Conservation (phyloP, 176 grass and related monocot genomes). For the Musa beccarii region DNA sequence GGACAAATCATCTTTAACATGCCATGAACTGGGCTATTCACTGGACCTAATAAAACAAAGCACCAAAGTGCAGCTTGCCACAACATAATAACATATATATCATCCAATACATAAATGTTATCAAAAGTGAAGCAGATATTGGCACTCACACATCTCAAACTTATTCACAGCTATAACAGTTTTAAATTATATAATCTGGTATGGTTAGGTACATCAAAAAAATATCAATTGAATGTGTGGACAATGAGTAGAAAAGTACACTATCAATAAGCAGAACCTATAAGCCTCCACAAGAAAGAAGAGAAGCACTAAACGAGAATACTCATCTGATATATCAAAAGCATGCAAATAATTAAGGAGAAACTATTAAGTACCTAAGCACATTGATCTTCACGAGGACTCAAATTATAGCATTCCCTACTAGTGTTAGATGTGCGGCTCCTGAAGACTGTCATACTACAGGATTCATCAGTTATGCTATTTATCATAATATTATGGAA, state of each 20-base stretch:
- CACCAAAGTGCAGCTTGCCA: background rate
- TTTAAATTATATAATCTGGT: background rate
- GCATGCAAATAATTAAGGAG: background rate
- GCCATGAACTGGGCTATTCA: background rate
- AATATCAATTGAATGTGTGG: no score
- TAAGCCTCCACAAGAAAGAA: no score
- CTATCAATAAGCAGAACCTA: no score
- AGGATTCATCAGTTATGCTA: background rate
- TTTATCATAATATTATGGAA: background rate
- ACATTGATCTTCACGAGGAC: background rate
- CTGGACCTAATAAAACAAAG: background rate
- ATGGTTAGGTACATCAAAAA: no score
- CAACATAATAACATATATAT: background rate
- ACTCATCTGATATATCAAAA: background rate
- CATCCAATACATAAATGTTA: background rate
- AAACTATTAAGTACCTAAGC: background rate
- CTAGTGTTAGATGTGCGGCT: background rate
- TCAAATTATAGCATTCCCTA: background rate
- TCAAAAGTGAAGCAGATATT: background rate
- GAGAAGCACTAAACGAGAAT: background rate
- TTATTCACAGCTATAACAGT: background rate
- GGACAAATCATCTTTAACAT: background rate
- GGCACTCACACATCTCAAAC: background rate
- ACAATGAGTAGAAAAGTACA: no score
- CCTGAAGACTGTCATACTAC: background rate